These are phyloP conservation scores for Penicillium sp. DNA, from an alignment of 2,329 filamentous ascomycete genomes.

Conservation along the genomic window DNA sequence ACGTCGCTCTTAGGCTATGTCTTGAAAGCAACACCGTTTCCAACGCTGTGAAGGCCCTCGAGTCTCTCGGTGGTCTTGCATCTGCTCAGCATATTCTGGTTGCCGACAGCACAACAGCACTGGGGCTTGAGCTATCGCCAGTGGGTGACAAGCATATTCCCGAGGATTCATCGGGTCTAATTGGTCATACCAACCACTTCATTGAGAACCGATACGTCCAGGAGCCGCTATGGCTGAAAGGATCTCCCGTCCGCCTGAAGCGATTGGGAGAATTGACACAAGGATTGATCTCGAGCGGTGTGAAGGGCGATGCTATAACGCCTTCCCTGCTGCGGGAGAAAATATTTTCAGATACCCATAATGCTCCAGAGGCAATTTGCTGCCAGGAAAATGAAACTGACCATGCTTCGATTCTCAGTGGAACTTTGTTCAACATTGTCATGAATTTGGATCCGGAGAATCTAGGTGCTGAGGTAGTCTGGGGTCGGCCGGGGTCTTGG, in stretches of 20 bases:
- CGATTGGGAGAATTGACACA: conserved; percentile 27
- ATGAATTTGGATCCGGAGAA: conserved; percentile 32
- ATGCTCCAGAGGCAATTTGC: conserved; percentile 40
- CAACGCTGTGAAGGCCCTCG: conserved; percentile 50
- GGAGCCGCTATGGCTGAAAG: conserved; percentile 35
- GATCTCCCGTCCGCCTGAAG: conserved; percentile 35
- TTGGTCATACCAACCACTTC: conserved; percentile 51
- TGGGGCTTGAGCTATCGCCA: conserved; percentile 33
- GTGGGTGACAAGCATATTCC: conserved; percentile 37
- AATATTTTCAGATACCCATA: conserved; percentile 41
- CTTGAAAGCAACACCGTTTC: conserved; percentile 54
- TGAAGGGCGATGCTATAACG: conserved; percentile 25
- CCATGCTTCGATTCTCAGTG: conserved; percentile 31
- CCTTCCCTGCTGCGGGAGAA: conserved; percentile 28
- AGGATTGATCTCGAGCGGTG: conserved; percentile 22
- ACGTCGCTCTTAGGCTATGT: conserved; percentile 59
- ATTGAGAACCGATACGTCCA: conserved; percentile 35
- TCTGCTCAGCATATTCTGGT: conserved; percentile 59
- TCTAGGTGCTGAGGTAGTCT: conserved; percentile 35
- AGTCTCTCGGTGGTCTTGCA: conserved; percentile 53
- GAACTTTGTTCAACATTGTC: conserved; percentile 41
- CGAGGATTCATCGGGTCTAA: conserved; percentile 34
- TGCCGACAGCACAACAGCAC: conserved; percentile 44
- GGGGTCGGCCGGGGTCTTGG: conserved; percentile 32
- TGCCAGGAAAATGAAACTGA: conserved; percentile 32